phyloP scores from a whole-genome alignment of 257 asterid species.

The Avicennia marina region DNA sequence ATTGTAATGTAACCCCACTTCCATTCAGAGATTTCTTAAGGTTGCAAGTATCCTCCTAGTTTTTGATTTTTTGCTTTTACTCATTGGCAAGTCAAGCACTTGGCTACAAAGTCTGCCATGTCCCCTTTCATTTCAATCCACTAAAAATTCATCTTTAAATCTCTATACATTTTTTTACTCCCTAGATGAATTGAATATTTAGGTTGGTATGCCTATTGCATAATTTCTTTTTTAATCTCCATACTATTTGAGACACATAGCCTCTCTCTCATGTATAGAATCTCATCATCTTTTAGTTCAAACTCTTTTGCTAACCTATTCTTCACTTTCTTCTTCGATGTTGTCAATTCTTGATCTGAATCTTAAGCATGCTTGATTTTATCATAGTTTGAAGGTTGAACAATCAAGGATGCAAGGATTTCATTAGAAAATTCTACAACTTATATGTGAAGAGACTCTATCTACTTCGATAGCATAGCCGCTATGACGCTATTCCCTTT shows the following conservation, averaged over 20 bases:
- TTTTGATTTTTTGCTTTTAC: not conserved
- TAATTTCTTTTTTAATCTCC: not conserved
- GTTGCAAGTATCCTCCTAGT: not conserved
- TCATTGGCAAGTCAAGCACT: constrained; percentile 2
- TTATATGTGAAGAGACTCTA: too few species aligned
- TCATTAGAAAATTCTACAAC: too few species aligned
- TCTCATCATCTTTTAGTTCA: too few species aligned
- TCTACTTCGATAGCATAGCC: not conserved
- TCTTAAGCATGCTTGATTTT: too few species aligned
- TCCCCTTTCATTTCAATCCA: constrained; percentile 1
- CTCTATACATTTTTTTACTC: not conserved
- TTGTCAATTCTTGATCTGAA: too few species aligned
- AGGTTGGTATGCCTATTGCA: not conserved
- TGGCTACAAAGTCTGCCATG: not conserved
- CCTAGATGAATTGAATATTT: not conserved
- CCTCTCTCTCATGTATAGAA: too few species aligned
- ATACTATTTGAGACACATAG: not conserved
- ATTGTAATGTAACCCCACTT: not conserved
- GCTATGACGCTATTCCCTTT: not conserved
- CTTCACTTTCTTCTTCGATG: too few species aligned
- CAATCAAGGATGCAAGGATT: too few species aligned
- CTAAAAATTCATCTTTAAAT: not conserved
- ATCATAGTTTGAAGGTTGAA: too few species aligned
- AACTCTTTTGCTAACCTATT: too few species aligned
- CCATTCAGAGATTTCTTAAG: not conserved